Percentiles rank a stretch among this genome's conserved stretches.
Conservation (phyloP, 768 basidiomycete genomes). For the Sistotremastrum niveocremeum region DNA sequence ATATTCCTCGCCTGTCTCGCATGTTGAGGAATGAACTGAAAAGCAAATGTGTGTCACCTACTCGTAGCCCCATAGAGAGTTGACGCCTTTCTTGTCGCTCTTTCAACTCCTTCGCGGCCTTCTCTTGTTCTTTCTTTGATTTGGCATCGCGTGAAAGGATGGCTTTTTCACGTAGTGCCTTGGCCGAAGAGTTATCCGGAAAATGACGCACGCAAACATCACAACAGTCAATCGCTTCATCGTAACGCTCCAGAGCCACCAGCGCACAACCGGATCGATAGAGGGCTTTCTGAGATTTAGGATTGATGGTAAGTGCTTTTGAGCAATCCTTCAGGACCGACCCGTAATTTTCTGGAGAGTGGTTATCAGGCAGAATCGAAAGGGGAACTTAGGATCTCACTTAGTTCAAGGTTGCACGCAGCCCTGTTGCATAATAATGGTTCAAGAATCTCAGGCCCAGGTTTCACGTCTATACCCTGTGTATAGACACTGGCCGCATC, state of each 20-base stretch:
- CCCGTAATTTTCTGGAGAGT: constrained; percentile 67
- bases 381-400: constrained; percentile 28
- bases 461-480: constrained; percentile 77
- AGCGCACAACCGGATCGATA: constrained; percentile 78
- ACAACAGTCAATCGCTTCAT: constrained; percentile 80
- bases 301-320: constrained; percentile 47
- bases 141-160: constrained; percentile 1
- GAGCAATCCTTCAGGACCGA: constrained; percentile 79
- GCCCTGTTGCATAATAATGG: constrained; percentile 81
- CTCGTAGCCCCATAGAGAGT: constrained; percentile 50
- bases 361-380: background rate
- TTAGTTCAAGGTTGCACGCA: constrained; percentile 81
- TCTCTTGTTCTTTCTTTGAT: constrained; percentile 29
- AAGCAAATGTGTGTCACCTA: constrained; percentile 20
- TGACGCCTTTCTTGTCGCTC: constrained; percentile 39
- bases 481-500: constrained; percentile 87
- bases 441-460: constrained; percentile 44
- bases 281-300: constrained; percentile 63
- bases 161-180: constrained; percentile 33
- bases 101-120: constrained; percentile 35
- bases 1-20: constrained; percentile 57
- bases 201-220: constrained; percentile 51
- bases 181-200: constrained; percentile 39
- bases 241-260: constrained; percentile 53
- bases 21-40: constrained; percentile 2